Conservation (phyloP, 2,329 filamentous ascomycete species). For the Botrytis byssoidea region DNA sequence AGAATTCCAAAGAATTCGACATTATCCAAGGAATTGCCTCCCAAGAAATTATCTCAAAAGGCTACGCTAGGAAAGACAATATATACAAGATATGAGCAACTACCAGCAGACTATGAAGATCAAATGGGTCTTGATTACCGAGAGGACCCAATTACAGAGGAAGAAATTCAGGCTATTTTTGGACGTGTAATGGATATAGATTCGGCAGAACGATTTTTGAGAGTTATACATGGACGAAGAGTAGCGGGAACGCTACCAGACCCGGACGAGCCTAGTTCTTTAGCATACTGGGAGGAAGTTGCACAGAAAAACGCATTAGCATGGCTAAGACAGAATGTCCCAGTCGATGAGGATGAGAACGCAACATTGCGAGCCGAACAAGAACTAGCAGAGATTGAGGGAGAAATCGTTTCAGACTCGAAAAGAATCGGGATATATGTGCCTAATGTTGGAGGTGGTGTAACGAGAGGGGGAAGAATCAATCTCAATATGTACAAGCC, state of each 20-base stretch:
- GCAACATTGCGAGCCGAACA: conserved; percentile 62
- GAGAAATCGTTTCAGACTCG: conserved; percentile 36
- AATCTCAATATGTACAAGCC: conserved; percentile 12
- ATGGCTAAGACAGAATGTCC: conserved; percentile 54
- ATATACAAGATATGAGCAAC: conserved; percentile 54
- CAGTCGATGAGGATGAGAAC: conserved; percentile 60
- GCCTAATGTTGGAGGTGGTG: conserved; percentile 30
- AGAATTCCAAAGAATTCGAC: neutral
- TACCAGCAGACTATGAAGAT: conserved; percentile 59
- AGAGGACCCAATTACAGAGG: conserved; percentile 47
- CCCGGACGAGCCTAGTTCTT: conserved; percentile 44
- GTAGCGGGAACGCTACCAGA: conserved; percentile 64
- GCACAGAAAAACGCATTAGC: conserved; percentile 50
- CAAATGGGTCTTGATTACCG: conserved; percentile 54
- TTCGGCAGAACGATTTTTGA: conserved; percentile 53
- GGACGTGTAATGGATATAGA: conserved; percentile 46
- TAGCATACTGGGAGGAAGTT: conserved; percentile 24
- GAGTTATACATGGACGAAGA: conserved; percentile 60
- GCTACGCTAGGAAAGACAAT: conserved; percentile 30
- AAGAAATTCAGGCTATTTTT: conserved; percentile 51
- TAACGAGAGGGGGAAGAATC: conserved; percentile 4
- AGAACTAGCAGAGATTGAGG: conserved; percentile 55
- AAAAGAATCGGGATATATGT: conserved; percentile 36
- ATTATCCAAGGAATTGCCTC: too few relatives aligned
- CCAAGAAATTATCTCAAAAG: conserved; percentile 20